phyloP scores from a whole-genome alignment of 2,329 filamentous ascomycete species.

The Aspergillus ustus region DNA sequence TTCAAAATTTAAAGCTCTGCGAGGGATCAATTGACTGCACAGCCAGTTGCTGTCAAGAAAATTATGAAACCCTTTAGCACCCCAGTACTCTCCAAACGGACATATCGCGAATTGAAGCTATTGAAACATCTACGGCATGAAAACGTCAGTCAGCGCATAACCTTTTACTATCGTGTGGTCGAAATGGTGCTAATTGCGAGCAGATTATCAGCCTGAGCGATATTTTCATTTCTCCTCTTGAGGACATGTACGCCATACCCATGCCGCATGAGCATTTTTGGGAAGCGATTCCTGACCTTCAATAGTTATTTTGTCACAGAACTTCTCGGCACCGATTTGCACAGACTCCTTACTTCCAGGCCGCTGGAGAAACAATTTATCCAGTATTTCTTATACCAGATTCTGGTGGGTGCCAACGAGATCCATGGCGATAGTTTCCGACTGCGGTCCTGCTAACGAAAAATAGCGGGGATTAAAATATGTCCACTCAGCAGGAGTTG shows the following conservation, averaged over 20 bases:
- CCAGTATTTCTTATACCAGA: conserved; percentile 99
- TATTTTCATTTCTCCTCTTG: conserved; percentile 98
- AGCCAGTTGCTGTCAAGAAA: conserved; percentile 99
- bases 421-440: background rate
- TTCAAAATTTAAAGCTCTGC: conserved; percentile 70
- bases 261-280: conserved; percentile 1
- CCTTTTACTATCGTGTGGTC: background rate
- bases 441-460: conserved; percentile 24
- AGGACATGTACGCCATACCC: conserved; percentile 79
- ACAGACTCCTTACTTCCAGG: conserved; percentile 90
- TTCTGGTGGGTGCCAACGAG: conserved; percentile 69
- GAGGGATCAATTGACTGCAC: conserved; percentile 94
- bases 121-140: conserved; percentile 96
- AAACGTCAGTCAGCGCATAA: conserved; percentile 68
- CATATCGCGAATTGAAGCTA: conserved; percentile 95
- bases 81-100: conserved; percentile 96
- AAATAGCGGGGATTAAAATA: conserved; percentile 93
- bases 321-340: conserved; percentile 92
- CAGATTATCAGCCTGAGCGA: conserved; percentile 97
- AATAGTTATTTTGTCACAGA: conserved; percentile 95
- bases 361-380: conserved; percentile 99
- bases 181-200: conserved; percentile 25
- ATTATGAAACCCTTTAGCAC: conserved; percentile 99
- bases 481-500: conserved; percentile 96
- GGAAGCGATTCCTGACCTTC: conserved; percentile 16